Evolutionary conservation across 441 rosid species (phyloP), one percentile per base, ranked within the genome.

Genomic region (Erysimum cheiri): DNA sequence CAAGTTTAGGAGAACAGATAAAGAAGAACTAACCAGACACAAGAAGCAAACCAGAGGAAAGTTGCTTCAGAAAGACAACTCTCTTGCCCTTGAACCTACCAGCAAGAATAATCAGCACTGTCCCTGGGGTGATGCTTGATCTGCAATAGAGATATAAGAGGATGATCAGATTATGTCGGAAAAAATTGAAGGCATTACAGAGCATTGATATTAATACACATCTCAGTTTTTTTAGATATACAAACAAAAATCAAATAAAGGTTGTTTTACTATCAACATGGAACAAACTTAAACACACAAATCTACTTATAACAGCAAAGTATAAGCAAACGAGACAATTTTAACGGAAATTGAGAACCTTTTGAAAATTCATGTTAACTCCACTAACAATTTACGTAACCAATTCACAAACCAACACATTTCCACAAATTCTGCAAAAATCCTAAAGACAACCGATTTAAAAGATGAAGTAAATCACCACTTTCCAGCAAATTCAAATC

Each of bases 31-130:
- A 41, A 83, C 87, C 87, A 3, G 84, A 69, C 4, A 83, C 83
- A 15, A 85, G 70, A 76, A 85, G 83, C 61, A 85, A 64, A n/a
- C 87, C 89, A 55, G 87, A 83, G 1, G 82, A 0, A 22, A 85
- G 83, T 19, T 83, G 85, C 74, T 90, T 88, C 53, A 92, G 47
- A 56, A 90, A 92, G 60, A 92, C 96, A 75, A 90, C 97, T 66
- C 97, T 86, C 91, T 92, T 90, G 7, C 97, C 97, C 82, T 85
- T 92, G 76, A 88, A 90, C 75, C 93, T 84, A 61, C 96, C 95
- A 14, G 86, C 86, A 66, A 82, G 76, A 54, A 84, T 43, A 40
- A 84, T 84, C 75, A 82, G 29, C 54, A 85, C 85, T 7, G 82
- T 82, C 12, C 86, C 85, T 3, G 85, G 84, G 5, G 85, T 77